Evolutionary conservation across 164 flowering plant genomes (phyloP).

Genomic region (Amborella trichopoda): DNA sequence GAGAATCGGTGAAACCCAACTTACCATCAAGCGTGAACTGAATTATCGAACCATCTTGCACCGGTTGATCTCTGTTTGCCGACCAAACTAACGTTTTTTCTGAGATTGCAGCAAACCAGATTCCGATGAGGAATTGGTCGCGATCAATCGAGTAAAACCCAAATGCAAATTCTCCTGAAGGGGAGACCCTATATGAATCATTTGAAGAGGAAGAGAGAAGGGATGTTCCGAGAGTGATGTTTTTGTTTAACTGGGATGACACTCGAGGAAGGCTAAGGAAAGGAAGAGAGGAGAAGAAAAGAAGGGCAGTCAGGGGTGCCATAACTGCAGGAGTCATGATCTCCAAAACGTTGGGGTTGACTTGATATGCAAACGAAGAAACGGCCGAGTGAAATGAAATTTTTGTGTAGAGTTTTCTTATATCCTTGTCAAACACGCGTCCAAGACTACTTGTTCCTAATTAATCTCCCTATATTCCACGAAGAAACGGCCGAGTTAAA

Average conservation of each 20-base stretch:
- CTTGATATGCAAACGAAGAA: no score
- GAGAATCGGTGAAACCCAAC: not conserved
- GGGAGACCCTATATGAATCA: constrained; percentile 1
- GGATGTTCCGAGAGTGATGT: constrained; percentile 15
- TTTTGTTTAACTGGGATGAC: constrained; percentile 12
- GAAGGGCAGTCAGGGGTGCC: no score
- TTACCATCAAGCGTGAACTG: not conserved
- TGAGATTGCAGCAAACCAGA: not conserved
- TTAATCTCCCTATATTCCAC: no score
- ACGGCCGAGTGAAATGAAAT: no score
- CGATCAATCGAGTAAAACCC: not conserved
- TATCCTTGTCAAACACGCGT: no score
- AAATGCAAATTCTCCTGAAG: not conserved
- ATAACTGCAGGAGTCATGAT: no score
- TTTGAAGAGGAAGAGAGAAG: constrained; percentile 10
- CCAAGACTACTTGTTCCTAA: no score
- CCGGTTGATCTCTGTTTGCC: constrained; percentile 1
- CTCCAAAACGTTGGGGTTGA: no score
- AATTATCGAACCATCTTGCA: constrained; percentile 1
- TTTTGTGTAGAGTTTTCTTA: no score
- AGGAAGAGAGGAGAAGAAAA: no score
- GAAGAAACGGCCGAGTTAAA: no score
- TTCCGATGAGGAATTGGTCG: not conserved
- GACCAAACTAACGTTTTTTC: constrained; percentile 5
- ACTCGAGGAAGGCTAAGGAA: no score